A percentile compares a stretch with the other conserved stretches of the same genome.
phyloP scores from a whole-genome alignment of 2,329 filamentous ascomycete genomes.

The Arachnomyces sp. region DNA sequence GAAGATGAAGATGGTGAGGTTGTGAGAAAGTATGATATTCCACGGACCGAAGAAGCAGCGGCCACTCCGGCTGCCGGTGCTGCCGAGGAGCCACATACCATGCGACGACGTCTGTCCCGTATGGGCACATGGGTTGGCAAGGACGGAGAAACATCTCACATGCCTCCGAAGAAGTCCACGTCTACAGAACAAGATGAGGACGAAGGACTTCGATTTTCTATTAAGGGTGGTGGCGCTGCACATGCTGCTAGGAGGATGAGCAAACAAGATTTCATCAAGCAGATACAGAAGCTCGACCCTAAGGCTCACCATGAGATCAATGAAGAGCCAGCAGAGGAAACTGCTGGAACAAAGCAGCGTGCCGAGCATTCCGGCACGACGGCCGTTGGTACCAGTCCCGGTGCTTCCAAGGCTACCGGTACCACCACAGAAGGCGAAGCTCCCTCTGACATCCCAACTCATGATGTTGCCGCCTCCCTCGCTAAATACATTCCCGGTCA shows the following conservation, averaged over 20 bases:
- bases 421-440: slow-evolving; percentile 19
- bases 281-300: slow-evolving; percentile 54
- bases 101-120: slow-evolving; percentile 46
- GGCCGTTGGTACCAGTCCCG: slow-evolving; percentile 3
- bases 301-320: slow-evolving; percentile 46
- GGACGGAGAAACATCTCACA: slow-evolving; percentile 22
- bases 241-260: slow-evolving; percentile 54
- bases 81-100: slow-evolving; percentile 29
- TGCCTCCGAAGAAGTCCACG: slow-evolving; percentile 21
- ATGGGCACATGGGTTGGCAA: slow-evolving; percentile 55
- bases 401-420: slow-evolving; percentile 12
- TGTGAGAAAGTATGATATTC: slow-evolving; percentile 61
- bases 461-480: slow-evolving; percentile 31
- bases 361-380: slow-evolving; percentile 2
- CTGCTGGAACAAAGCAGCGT: slow-evolving; percentile 22
- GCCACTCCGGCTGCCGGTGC: slow-evolving; percentile 24
- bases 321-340: slow-evolving; percentile 32
- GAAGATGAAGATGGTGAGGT: slow-evolving; percentile 63
- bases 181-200: slow-evolving; percentile 35
- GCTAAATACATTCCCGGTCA: slow-evolving; percentile 25
- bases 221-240: slow-evolving; percentile 36
- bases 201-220: slow-evolving; percentile 55
- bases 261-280: slow-evolving; percentile 57
- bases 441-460: slow-evolving; percentile 20
- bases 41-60: slow-evolving; percentile 23